phyloP scores from a whole-genome alignment of 2,329 filamentous ascomycete genomes.

The Massarina eburnea region DNA sequence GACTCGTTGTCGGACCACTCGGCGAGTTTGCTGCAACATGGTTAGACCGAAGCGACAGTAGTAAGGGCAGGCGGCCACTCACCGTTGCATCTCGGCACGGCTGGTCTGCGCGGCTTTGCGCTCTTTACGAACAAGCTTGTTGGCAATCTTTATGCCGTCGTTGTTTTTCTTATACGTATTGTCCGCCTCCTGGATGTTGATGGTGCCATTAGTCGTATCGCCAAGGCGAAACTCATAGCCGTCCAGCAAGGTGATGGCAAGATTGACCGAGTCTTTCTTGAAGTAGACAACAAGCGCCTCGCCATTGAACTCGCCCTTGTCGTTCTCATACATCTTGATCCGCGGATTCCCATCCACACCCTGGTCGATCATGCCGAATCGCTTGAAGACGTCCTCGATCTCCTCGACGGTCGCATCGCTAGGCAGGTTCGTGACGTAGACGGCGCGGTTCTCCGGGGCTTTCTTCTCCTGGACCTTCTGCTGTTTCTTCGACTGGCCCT shows the following conservation, averaged over 20 bases:
- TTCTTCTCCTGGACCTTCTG: constrained; percentile 58
- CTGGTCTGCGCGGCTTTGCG: constrained; percentile 89
- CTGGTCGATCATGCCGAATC: constrained; percentile 89
- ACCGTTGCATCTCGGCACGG: constrained; percentile 83
- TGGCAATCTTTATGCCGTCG: constrained; percentile 55
- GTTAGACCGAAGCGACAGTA: constrained; percentile 20
- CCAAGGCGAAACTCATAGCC: constrained; percentile 78
- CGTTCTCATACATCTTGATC: constrained; percentile 89
- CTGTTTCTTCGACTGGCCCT: constrained; percentile 32
- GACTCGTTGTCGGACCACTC: constrained; percentile 92
- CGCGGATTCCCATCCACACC: constrained; percentile 85
- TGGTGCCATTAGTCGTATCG: constrained; percentile 51
- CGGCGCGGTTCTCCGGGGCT: constrained; percentile 72
- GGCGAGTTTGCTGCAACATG: constrained; percentile 69
- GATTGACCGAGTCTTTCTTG: constrained; percentile 87
- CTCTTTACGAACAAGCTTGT: constrained; percentile 62
- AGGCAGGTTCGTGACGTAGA: constrained; percentile 90
- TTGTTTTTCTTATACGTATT: constrained; percentile 88
- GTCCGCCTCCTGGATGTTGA: constrained; percentile 83
- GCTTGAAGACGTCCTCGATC: constrained; percentile 81
- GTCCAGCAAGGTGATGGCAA: constrained; percentile 79
- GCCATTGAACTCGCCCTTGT: constrained; percentile 83
- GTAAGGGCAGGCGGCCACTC: constrained; percentile 18
- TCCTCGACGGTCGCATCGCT: constrained; percentile 76
- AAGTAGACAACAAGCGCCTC: constrained; percentile 94